A percentile compares a stretch with the other conserved stretches of the same genome.
Conservation (phyloP, 257 asterid species). For the Solanum bulbocastanum region DNA sequence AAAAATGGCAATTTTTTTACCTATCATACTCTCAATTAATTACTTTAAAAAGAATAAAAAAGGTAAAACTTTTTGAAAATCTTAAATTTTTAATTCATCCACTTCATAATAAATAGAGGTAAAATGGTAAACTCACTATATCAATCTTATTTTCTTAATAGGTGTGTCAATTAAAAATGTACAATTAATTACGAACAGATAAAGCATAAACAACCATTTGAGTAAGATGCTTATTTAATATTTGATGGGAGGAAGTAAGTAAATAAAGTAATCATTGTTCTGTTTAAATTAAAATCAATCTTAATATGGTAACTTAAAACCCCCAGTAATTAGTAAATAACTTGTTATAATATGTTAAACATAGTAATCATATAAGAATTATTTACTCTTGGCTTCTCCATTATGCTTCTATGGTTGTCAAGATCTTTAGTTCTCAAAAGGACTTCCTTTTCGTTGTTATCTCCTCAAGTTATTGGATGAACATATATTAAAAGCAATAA, state of each 20-base stretch:
- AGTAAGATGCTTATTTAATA: not conserved
- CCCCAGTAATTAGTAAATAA: not conserved
- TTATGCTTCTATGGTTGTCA: not conserved
- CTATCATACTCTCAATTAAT: too few relatives aligned
- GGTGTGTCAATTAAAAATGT: too few relatives aligned
- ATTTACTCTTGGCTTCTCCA: not conserved
- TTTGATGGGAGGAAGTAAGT: not conserved
- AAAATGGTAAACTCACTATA: too few relatives aligned
- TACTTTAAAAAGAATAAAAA: too few relatives aligned
- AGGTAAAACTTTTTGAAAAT: too few relatives aligned
- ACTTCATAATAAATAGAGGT: too few relatives aligned
- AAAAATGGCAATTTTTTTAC: too few relatives aligned
- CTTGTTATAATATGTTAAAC: not conserved
- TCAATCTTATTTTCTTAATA: too few relatives aligned
- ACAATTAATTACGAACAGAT: too few relatives aligned
- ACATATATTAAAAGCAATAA: not conserved
- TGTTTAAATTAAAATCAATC: not conserved
- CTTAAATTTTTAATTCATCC: too few relatives aligned
- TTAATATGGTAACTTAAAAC: not conserved
- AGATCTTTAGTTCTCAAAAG: not conserved
- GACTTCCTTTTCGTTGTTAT: not conserved
- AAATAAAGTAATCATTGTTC: not conserved
- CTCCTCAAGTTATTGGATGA: not conserved
- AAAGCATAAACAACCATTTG: not conserved
- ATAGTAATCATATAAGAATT: not conserved